Conservation (phyloP, 345 rosid genomes). For the Sonneratia caseolaris region DNA sequence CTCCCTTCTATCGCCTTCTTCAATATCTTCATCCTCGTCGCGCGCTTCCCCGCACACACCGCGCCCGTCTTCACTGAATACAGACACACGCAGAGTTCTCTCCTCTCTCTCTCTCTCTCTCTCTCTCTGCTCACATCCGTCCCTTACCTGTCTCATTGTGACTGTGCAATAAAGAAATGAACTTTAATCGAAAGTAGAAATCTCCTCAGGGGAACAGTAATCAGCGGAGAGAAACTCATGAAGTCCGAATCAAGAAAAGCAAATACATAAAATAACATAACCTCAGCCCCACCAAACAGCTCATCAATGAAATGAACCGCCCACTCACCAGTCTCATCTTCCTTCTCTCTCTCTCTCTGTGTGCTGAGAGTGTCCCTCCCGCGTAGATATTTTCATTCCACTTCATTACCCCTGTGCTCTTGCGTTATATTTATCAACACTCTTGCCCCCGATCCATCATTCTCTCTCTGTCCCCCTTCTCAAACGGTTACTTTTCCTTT, state of each 20-base stretch:
- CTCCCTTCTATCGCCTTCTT: neutral
- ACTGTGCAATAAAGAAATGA: neutral
- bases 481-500: conserved; percentile 2
- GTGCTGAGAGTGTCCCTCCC: neutral
- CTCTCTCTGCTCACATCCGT: neutral
- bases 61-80: no score
- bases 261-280: neutral
- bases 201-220: neutral
- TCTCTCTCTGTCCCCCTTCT: neutral
- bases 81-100: no score
- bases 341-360: neutral
- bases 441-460: neutral
- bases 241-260: neutral
- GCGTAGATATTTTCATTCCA: neutral
- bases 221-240: neutral
- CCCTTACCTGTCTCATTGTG: no score
- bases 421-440: conserved; percentile 11
- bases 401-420: neutral
- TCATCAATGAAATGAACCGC: neutral
- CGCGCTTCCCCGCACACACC: no score
- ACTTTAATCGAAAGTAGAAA: neutral
- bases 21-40: no score
- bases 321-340: neutral
- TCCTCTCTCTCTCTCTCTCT: neutral
- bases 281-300: neutral